Conservation (phyloP, 1,284 basidiomycete species). For the Microbotryum violaceum region DNA sequence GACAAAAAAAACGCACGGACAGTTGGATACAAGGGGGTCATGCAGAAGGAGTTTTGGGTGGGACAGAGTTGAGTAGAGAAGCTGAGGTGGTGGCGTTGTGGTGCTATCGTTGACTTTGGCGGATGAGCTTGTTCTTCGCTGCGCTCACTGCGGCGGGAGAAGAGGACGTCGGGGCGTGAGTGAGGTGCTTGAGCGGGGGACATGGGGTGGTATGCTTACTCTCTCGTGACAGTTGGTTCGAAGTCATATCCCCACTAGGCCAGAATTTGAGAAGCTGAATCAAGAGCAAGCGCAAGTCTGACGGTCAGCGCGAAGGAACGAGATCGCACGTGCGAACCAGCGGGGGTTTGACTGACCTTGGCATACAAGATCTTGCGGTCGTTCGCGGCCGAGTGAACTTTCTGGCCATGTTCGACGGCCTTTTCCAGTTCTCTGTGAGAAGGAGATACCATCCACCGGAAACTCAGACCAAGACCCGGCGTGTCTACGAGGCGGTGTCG, state of each 20-base stretch:
- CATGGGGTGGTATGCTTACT: constrained; percentile 12
- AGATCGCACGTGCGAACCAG: background rate
- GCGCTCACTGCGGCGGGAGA: background rate
- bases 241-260: constrained; percentile 25
- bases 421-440: constrained; percentile 27
- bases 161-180: no score
- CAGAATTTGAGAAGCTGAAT: constrained; percentile 28
- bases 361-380: constrained; percentile 28
- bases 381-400: constrained; percentile 21
- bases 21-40: no score
- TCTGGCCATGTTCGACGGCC: constrained; percentile 19
- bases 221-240: constrained; percentile 35
- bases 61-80: no score
- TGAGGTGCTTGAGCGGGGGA: background rate
- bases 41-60: background rate
- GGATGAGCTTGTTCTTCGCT: background rate
- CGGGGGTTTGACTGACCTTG: constrained; percentile 12
- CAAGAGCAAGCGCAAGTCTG: background rate
- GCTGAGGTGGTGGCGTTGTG: no score
- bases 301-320: no score
- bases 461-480: background rate
- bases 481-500: background rate
- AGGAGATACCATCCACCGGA: background rate
- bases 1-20: no score
- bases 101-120: background rate